Evolutionary conservation across 208 protist species (phyloP).

Genomic region (Herpetomonas samuelpessoai): DNA sequence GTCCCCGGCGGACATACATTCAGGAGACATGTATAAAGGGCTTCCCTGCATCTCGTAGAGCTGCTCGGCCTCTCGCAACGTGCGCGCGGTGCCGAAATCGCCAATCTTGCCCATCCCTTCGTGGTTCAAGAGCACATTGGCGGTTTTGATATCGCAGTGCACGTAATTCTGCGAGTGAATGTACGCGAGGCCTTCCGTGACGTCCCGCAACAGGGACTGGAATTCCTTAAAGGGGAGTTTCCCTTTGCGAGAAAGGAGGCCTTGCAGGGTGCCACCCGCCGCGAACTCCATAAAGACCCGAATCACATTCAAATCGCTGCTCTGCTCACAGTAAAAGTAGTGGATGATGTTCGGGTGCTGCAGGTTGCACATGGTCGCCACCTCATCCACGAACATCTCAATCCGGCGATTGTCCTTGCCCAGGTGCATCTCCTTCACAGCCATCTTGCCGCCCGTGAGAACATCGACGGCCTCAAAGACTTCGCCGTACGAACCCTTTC

Average conservation of each 20-base stretch:
- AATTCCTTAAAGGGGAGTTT: conserved; percentile 66
- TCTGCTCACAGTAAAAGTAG: conserved; percentile 92
- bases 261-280: conserved; percentile 75
- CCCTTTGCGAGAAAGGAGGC: conserved; percentile 46
- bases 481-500: conserved; percentile 80
- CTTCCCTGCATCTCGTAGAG: conserved; percentile 87
- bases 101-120: conserved; percentile 87
- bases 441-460: conserved; percentile 88
- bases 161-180: conserved; percentile 91
- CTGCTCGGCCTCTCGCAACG: conserved; percentile 51
- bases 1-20: conserved; percentile 84
- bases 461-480: conserved; percentile 85
- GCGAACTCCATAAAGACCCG: conserved; percentile 92
- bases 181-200: conserved; percentile 87
- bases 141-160: conserved; percentile 93
- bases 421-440: conserved; percentile 83
- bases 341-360: conserved; percentile 93
- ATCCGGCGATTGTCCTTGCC: conserved; percentile 61
- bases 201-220: conserved; percentile 62
- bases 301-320: conserved; percentile 49
- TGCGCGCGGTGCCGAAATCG: conserved; percentile 89
- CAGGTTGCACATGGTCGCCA: conserved; percentile 88
- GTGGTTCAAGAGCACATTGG: conserved; percentile 84
- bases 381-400: conserved; percentile 81
- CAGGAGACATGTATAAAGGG: conserved; percentile 87